Percentiles rank a stretch among this genome's conserved stretches.
Evolutionary conservation across 345 rosid species (phyloP).

Genomic region (Rhizophora apiculata): DNA sequence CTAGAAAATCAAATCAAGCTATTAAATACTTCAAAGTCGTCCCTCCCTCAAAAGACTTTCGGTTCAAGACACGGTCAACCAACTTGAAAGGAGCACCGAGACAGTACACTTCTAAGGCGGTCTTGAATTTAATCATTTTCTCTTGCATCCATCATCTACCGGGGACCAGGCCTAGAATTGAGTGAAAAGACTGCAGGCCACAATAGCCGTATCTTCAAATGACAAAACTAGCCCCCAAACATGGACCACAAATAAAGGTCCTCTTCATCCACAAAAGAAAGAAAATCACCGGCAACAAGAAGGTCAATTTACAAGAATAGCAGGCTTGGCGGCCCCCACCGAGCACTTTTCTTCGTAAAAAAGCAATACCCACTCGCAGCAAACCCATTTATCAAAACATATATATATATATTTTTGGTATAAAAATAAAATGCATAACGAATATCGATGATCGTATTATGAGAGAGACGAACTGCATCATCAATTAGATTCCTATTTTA

Average conservation of each 20-base stretch:
- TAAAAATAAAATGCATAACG: constrained; percentile 13
- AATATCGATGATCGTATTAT: too few species aligned
- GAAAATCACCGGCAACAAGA: neutral
- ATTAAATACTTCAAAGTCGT: neutral
- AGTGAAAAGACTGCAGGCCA: neutral
- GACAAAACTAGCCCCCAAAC: constrained; percentile 41
- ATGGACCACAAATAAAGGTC: constrained; percentile 25
- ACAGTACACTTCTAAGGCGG: neutral
- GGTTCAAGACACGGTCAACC: neutral
- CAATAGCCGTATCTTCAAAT: neutral
- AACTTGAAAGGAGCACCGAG: neutral
- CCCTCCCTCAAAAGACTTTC: neutral
- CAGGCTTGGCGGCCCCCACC: constrained; percentile 20
- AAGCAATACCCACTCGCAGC: constrained; percentile 39
- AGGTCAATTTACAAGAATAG: constrained; percentile 26
- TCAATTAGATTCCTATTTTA: too few species aligned
- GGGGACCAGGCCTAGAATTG: neutral
- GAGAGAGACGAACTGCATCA: too few species aligned
- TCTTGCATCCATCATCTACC: neutral
- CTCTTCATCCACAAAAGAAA: neutral
- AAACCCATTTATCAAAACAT: constrained; percentile 20
- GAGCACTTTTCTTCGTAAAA: constrained; percentile 28
- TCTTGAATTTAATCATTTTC: neutral
- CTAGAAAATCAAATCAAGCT: constrained; percentile 6
- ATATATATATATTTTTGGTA: too few species aligned